A percentile compares a stretch with the other conserved stretches of the same genome.
Evolutionary conservation across 2,329 filamentous ascomycete genomes (phyloP).

Genomic region (Trichothecium roseum): DNA sequence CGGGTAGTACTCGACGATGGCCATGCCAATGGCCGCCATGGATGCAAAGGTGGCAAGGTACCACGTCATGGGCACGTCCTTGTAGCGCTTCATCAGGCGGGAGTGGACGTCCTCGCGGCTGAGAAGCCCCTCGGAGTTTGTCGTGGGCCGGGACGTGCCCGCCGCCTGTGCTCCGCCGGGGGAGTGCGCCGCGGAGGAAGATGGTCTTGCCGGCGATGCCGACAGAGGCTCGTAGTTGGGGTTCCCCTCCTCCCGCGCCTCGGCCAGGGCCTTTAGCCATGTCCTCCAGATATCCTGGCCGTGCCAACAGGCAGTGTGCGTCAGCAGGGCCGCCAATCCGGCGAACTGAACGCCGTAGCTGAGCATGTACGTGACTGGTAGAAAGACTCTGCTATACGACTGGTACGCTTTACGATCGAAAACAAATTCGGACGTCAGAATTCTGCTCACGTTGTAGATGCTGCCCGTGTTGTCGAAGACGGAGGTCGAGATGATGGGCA

Average conservation of each 20-base stretch:
- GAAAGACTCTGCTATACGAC: conserved; percentile 73
- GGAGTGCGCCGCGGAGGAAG: conserved; percentile 2
- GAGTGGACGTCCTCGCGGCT: conserved; percentile 74
- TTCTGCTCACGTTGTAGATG: conserved; percentile 71
- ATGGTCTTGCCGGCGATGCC: conserved; percentile 10
- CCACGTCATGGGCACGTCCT: conserved; percentile 73
- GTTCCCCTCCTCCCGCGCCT: conserved; percentile 43
- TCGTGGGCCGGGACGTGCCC: conserved; percentile 22
- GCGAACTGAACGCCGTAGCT: conserved; percentile 84
- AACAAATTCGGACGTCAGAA: conserved; percentile 66
- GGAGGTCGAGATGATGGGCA: conserved; percentile 75
- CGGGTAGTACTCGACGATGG: conserved; percentile 77
- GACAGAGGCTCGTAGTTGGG: conserved; percentile 42
- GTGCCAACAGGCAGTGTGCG: conserved; percentile 77
- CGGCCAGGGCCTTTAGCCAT: conserved; percentile 58
- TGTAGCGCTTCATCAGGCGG: conserved; percentile 72
- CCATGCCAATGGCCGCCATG: conserved; percentile 72
- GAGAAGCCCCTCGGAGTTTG: conserved; percentile 44
- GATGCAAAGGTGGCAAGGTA: conserved; percentile 65
- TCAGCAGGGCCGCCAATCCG: conserved; percentile 66
- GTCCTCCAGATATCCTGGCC: conserved; percentile 72
- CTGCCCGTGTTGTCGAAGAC: conserved; percentile 80
- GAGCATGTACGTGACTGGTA: conserved; percentile 79
- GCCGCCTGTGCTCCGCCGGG: too few relatives aligned
- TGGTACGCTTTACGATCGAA: conserved; percentile 70